phyloP scores from a whole-genome alignment of 192 early-diverging fungal genomes.

The Coemansia sp. region DNA sequence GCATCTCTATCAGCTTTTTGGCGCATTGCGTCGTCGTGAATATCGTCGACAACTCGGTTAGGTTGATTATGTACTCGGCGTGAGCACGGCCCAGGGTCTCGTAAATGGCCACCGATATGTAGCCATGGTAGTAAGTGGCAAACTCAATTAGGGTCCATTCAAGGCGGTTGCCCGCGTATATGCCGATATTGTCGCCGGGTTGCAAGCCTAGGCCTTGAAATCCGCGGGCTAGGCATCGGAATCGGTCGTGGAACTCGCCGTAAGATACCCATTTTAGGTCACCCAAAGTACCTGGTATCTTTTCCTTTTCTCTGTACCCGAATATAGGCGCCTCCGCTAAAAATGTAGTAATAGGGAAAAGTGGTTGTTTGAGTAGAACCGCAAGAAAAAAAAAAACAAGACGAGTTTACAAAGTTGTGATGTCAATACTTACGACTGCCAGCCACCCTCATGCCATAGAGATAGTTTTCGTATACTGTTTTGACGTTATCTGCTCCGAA shows the following conservation, averaged over 20 bases:
- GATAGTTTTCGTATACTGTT: constrained; percentile 78
- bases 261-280: constrained; percentile 69
- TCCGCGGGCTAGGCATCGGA: constrained; percentile 45
- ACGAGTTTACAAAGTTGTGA: neutral
- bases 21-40: constrained; percentile 67
- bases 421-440: constrained; percentile 57
- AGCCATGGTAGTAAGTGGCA: constrained; percentile 52
- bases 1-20: constrained; percentile 54
- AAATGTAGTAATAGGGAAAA: too few relatives aligned
- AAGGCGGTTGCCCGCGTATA: constrained; percentile 62
- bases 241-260: constrained; percentile 57
- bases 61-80: constrained; percentile 81
- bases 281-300: constrained; percentile 5
- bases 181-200: constrained; percentile 55
- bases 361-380: neutral
- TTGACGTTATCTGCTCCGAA: constrained; percentile 60
- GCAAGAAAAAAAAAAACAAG: neutral
- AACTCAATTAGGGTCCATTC: constrained; percentile 60
- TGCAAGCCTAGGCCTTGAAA: constrained; percentile 49
- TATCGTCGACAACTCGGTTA: constrained; percentile 75
- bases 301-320: constrained; percentile 33
- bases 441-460: constrained; percentile 68
- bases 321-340: constrained; percentile 42
- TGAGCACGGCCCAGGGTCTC: constrained; percentile 83
- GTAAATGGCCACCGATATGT: constrained; percentile 82